Base-by-base conservation (phyloP, 306 rosid species). In the Cicer chorassanicum region DNA sequence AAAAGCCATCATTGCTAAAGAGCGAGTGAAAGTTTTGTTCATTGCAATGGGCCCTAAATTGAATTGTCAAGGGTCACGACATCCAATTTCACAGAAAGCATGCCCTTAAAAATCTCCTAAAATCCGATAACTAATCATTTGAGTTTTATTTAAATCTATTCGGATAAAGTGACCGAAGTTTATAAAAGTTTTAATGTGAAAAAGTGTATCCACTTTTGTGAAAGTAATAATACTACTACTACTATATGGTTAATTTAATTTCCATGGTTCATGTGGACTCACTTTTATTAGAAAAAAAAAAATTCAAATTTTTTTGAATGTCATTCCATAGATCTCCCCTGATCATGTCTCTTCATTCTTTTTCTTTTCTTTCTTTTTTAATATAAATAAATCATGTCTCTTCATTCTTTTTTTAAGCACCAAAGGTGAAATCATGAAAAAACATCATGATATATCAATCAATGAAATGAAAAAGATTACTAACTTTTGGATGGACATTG, bases 361-460 rank as follows among this genome's bases (percentile, higher is more conserved):
- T 79, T 76, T 83, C 34, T 24, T 24, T 24, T 24, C 4, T 24
- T 2, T 24, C 34, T 21, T 21, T 24, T 24, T 24, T 21, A 2
- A 2, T 24, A 24, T 2, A 24, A 24, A 24, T 2, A 24, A 24
- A 2, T 24, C 34, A 2, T 24, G 34, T 24, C 34, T 24, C 34
- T 24, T 24, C 34, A 24, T 24, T 24, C 3, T 24, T 24, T 79
- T 76, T 83, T 84, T 82, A 85, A 81, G 82, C 45, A 68, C 82
- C 80, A 85, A 80, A 79, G 85, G 43, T 79, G 75, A 85, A 81
- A 75, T 66, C 72, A 66, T 60, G 80, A 80, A 76, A 76, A 85
- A 81, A 84, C 81, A 83, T 86, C 89, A 89, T 91, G 86, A 91
- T 89, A 87, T 78, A 78, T 91, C 94, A 87, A 89, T 89, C 92